Evolutionary conservation across 352 stramenopile genomes (phyloP).

Genomic region (Globisporangium acanthophoron): DNA sequence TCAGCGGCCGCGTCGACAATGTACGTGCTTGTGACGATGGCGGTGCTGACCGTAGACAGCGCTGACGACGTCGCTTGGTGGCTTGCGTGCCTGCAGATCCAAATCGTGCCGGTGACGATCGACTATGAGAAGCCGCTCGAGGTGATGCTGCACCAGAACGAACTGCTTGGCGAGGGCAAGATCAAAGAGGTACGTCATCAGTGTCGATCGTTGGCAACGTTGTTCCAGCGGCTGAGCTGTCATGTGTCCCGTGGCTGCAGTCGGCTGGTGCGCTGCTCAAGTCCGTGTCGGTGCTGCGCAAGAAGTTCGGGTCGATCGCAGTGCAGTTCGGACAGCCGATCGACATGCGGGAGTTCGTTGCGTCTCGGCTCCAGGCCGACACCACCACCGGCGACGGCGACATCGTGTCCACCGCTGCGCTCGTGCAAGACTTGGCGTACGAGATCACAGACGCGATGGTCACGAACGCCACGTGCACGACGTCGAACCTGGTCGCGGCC

Average conservation of each 20-base stretch:
- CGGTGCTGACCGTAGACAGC: background rate
- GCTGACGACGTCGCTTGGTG: background rate
- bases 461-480: constrained; percentile 55
- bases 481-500: constrained; percentile 66
- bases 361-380: constrained; percentile 19
- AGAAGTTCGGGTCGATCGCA: constrained; percentile 80
- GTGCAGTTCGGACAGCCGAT: constrained; percentile 72
- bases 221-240: background rate
- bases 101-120: constrained; percentile 81
- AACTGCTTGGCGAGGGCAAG: constrained; percentile 74
- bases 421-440: constrained; percentile 68
- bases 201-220: background rate
- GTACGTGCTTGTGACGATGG: constrained; percentile 9
- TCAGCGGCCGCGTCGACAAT: constrained; percentile 67
- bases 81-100: constrained; percentile 30
- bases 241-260: constrained; percentile 9
- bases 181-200: constrained; percentile 49
- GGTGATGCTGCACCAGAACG: constrained; percentile 76
- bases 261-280: constrained; percentile 65
- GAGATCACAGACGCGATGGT: constrained; percentile 73
- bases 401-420: constrained; percentile 26
- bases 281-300: constrained; percentile 57
- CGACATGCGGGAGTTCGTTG: constrained; percentile 52
- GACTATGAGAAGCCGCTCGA: constrained; percentile 86
- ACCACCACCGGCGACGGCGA: background rate